A percentile compares a stretch with the other conserved stretches of the same genome.
These are phyloP conservation scores for Xylaria castorea DNA, from an alignment of 495 filamentous ascomycete genomes.

Conservation along the genomic window DNA sequence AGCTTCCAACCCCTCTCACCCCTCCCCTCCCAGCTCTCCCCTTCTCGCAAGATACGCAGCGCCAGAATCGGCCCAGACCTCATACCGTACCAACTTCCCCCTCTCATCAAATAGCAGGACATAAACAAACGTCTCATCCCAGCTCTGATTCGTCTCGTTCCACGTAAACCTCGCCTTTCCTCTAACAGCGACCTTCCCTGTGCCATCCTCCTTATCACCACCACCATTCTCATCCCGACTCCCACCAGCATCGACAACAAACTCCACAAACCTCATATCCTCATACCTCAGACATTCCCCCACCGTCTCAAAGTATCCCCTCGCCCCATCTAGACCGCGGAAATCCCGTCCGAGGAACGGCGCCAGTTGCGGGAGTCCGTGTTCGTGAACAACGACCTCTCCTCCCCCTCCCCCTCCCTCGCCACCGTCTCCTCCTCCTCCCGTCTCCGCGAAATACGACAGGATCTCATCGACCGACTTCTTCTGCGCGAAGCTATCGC, in stretches of 20 bases:
- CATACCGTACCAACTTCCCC: constrained; percentile 57
- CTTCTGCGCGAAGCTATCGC: constrained; percentile 52
- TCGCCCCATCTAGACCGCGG: constrained; percentile 54
- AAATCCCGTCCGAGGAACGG: constrained; percentile 67
- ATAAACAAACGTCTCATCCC: constrained; percentile 68
- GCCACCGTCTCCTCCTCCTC: not conserved
- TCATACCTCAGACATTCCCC: constrained; percentile 49
- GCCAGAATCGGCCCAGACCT: constrained; percentile 70
- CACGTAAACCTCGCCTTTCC: constrained; percentile 60
- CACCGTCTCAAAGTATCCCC: constrained; percentile 57
- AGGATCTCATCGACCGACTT: constrained; percentile 47
- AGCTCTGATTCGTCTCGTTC: constrained; percentile 57
- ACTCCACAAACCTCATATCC: constrained; percentile 60
- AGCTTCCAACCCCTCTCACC: not conserved
- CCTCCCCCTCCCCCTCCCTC: not conserved
- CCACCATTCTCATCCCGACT: constrained; percentile 2
- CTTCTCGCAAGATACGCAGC: constrained; percentile 64
- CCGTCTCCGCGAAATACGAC: constrained; percentile 49
- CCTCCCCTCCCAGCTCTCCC: constrained; percentile 48
- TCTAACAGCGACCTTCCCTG: constrained; percentile 54
- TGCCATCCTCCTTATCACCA: constrained; percentile 10
- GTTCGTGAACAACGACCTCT: constrained; percentile 55
- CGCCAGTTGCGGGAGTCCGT: constrained; percentile 58
- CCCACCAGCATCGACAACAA: constrained; percentile 42
- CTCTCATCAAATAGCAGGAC: constrained; percentile 54